phyloP scores from a whole-genome alignment of 2,329 filamentous ascomycete species.

The Ceratocystis lukuohia region DNA sequence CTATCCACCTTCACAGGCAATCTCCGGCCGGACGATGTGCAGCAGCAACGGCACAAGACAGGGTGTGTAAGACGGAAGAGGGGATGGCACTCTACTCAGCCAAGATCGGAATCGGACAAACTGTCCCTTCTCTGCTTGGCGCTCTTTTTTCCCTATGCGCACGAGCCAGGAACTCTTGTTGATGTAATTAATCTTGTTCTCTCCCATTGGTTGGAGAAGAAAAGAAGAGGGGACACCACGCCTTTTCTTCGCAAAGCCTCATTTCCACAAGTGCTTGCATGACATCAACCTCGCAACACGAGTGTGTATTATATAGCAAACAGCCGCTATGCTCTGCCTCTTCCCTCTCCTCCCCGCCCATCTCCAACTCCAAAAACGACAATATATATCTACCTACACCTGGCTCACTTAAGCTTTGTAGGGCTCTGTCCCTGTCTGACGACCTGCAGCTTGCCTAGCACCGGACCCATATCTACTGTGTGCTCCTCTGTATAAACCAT shows the following conservation, averaged over 20 bases:
- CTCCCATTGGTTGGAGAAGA: not conserved
- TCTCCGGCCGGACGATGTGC: not conserved
- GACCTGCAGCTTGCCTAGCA: not conserved
- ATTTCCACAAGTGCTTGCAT: not conserved
- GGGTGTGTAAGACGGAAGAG: not conserved
- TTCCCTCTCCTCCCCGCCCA: not conserved
- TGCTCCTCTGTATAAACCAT: not conserved
- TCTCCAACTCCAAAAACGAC: not conserved
- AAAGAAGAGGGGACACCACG: not conserved
- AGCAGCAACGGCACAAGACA: not conserved
- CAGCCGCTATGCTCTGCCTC: not conserved
- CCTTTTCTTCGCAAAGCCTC: not conserved
- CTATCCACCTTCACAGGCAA: not conserved
- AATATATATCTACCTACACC: too few species aligned
- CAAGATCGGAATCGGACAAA: not conserved
- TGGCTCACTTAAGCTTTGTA: not conserved
- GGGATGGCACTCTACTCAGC: not conserved
- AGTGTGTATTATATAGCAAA: not conserved
- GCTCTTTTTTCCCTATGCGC: not conserved
- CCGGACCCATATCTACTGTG: not conserved
- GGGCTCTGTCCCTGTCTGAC: not conserved
- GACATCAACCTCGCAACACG: not conserved
- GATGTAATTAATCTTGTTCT: not conserved
- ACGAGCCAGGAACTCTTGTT: constrained; percentile 7
- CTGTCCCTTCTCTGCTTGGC: not conserved